Evolutionary conservation across 768 basidiomycete species (phyloP).

Genomic region (Mycena leptocephala): DNA sequence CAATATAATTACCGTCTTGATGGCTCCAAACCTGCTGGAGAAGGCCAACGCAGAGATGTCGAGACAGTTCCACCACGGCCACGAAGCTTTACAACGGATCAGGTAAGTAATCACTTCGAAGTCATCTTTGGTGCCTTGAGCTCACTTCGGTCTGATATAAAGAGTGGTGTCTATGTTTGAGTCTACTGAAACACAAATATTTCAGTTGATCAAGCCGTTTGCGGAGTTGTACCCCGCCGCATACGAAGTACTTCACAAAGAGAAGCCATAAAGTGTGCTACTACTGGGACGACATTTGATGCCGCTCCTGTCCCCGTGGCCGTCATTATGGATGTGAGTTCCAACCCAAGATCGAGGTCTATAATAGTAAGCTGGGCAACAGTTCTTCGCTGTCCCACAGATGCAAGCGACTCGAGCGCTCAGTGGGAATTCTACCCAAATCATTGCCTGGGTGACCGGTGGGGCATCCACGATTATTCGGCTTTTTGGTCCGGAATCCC

Average conservation of each 20-base stretch:
- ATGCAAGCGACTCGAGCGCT: conserved; percentile 12
- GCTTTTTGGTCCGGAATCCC: conserved; percentile 12
- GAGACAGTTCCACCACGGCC: not conserved
- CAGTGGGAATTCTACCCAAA: not conserved
- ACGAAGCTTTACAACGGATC: not conserved
- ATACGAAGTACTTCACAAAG: not conserved
- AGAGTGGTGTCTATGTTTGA: conserved; percentile 15
- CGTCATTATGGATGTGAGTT: conserved; percentile 16
- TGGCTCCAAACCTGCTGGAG: conserved; percentile 9
- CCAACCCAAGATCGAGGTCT: not conserved
- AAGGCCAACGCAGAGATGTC: not conserved
- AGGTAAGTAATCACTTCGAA: not conserved
- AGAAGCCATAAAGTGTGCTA: conserved; percentile 17
- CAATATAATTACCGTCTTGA: not conserved
- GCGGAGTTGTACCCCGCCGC: conserved; percentile 1
- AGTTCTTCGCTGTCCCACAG: conserved; percentile 21
- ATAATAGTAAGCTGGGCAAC: not conserved
- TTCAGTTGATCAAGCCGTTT: conserved; percentile 12
- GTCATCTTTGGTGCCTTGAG: not conserved
- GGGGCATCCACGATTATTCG: conserved; percentile 7
- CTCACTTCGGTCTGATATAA: not conserved
- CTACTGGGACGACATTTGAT: not conserved
- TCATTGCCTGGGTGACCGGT: conserved; percentile 6
- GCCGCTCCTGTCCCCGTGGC: conserved; percentile 6
- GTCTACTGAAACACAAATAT: not conserved